phyloP scores from a whole-genome alignment of 176 grass and related monocot genomes.

The Eremochloa ophiuroides region DNA sequence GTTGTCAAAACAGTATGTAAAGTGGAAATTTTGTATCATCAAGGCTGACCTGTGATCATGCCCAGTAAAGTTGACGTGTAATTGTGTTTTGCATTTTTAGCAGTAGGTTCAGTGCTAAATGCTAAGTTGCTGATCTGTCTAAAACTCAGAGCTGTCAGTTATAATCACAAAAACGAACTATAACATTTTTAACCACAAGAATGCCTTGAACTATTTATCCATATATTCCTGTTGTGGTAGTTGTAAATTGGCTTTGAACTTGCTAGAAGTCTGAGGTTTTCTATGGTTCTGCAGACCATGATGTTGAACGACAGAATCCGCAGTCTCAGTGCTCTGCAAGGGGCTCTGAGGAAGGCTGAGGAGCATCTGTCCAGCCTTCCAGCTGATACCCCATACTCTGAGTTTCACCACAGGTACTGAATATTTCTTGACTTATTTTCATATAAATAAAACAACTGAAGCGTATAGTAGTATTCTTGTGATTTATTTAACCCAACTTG shows the following conservation, averaged over 20 bases:
- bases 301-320: constrained; percentile 98
- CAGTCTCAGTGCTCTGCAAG: constrained; percentile 81
- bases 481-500: constrained; percentile 2
- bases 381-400: constrained; percentile 70
- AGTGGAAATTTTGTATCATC: not conserved
- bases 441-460: not conserved
- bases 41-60: not conserved
- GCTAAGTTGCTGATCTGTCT: not conserved
- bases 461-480: not conserved
- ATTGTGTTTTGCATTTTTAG: not conserved
- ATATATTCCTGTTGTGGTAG: not conserved
- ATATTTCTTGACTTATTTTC: not conserved
- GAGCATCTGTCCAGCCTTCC: constrained; percentile 67
- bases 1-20: not conserved
- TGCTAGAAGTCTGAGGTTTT: not conserved
- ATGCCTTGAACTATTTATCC: not conserved
- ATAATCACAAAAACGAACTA: not conserved
- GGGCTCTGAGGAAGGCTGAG: constrained; percentile 89
- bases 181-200: not conserved
- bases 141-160: not conserved
- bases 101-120: no score
- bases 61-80: not conserved
- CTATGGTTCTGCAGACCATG: constrained; percentile 62
- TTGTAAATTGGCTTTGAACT: not conserved
- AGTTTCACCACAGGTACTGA: constrained; percentile 84